These are phyloP conservation scores for Aspergillus ibericus DNA, from an alignment of 2,329 filamentous ascomycete species.

Conservation along the genomic window DNA sequence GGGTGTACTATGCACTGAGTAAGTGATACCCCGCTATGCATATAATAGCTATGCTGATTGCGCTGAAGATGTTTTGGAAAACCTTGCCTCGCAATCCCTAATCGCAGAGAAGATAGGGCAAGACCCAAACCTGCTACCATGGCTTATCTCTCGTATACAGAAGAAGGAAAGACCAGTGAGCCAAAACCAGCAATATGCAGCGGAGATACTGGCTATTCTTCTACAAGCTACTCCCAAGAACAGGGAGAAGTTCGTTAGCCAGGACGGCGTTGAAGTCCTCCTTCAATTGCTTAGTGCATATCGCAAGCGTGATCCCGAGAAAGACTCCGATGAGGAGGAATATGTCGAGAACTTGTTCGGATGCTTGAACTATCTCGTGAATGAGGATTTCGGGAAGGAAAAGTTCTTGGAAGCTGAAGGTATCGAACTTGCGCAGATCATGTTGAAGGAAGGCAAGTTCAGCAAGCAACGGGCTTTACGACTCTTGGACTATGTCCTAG, in stretches of 20 bases:
- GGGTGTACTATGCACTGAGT: conserved; percentile 80
- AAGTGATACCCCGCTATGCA: conserved; percentile 11
- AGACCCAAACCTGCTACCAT: conserved; percentile 68
- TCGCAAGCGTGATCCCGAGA: conserved; percentile 79
- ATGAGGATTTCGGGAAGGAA: conserved; percentile 71
- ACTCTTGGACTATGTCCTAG: conserved; percentile 78
- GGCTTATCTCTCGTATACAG: conserved; percentile 75
- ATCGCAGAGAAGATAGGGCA: conserved; percentile 71
- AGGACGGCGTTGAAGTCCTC: conserved; percentile 74
- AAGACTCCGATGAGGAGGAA: conserved; percentile 87
- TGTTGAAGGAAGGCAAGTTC: conserved; percentile 85
- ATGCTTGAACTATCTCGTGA: conserved; percentile 74
- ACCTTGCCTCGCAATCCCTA: conserved; percentile 69
- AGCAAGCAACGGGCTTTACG: conserved; percentile 76
- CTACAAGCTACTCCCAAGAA: conserved; percentile 72
- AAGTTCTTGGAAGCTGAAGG: conserved; percentile 90
- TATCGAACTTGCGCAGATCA: conserved; percentile 85
- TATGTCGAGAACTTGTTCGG: conserved; percentile 95
- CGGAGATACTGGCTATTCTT: conserved; percentile 87
- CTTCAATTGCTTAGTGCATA: conserved; percentile 84
- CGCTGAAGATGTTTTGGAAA: conserved; percentile 68
- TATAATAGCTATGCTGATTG: conserved; percentile 14
- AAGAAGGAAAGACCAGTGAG: conserved; percentile 66
- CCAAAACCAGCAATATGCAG: conserved; percentile 94
- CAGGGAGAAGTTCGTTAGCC: conserved; percentile 59